Base-by-base conservation (phyloP, 2,329 filamentous ascomycete species). In the Curvularia verruculosa region DNA sequence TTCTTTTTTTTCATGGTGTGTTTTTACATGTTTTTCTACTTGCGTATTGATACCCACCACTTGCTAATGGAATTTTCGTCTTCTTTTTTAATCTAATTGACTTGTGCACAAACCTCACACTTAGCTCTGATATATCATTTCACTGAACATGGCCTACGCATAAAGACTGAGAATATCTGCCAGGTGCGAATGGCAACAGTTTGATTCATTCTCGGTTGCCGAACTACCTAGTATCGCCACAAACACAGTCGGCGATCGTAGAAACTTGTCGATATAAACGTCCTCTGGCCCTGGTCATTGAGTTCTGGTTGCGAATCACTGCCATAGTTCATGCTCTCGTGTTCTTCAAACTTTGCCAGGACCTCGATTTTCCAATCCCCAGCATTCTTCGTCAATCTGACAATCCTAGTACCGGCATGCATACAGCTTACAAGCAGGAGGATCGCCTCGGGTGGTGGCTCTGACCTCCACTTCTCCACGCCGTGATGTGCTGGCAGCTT, bases 281-380 rank as follows among this genome's bases (percentile, higher is more conserved):
- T 77, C 55, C 68, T 71, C 46, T 68, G 60, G 3, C 61, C 65
- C 50, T 69, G 66, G 6, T 51, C 23, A 54, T 67, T 65, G 15
- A 69, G 46, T 1, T 24, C 68, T 1, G 82, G 82, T 63, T 84
- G 82, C 56, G 87, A 84, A 75, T 93, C 92, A 66, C 89, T 91
- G 6, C 89, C 93, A 74, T 98, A 98, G 69, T 96, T 96, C 92
- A 97, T 96, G 74, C 92, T 96, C 77, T 90, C 82, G 73, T 97
- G 92, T 72, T 94, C 90, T 65, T 91, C 89, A 69, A 96, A 96
- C 50, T 83, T 84, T 0, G 84, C 87, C 45, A 93, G 64, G 1
- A 94, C 81, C 41, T 83, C 79, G 55, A 95, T 87, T 1, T 69
- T 70, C 84, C 88, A 92, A 54, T 78, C 51, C 1, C 60, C 56